These are phyloP conservation scores for Aspergillus aculeatus DNA, from an alignment of 2,329 filamentous ascomycete genomes.

Conservation along the genomic window DNA sequence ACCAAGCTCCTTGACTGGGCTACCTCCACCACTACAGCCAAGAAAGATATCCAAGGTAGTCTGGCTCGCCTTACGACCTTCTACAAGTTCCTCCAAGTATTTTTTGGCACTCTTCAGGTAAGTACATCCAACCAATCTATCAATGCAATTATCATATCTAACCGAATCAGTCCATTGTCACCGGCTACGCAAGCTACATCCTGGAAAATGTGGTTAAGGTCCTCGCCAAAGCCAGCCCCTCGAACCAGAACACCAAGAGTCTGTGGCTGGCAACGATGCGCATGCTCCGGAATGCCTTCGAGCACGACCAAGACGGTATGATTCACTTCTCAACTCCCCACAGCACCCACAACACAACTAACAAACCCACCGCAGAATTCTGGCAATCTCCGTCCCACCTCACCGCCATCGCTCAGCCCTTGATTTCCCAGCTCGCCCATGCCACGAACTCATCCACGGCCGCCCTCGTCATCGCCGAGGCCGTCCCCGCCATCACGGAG, in stretches of 20 bases:
- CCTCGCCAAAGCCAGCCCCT: conserved; percentile 47
- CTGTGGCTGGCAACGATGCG: conserved; percentile 70
- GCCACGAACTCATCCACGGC: conserved; percentile 40
- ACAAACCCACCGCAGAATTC: conserved; percentile 57
- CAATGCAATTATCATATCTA: not conserved
- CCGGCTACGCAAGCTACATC: conserved; percentile 83
- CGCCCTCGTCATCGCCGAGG: conserved; percentile 51
- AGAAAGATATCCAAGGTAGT: conserved; percentile 60
- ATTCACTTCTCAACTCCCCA: not conserved
- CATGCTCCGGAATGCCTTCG: conserved; percentile 73
- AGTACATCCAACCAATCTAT: conserved; percentile 4
- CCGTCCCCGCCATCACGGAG: conserved; percentile 75
- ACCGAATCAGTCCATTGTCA: conserved; percentile 71
- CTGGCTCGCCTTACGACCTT: conserved; percentile 69
- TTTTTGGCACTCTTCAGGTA: conserved; percentile 79
- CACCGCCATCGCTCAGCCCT: conserved; percentile 64
- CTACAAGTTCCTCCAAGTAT: conserved; percentile 74
- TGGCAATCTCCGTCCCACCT: conserved; percentile 94
- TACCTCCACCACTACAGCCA: conserved; percentile 54
- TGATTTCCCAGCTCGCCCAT: conserved; percentile 66
- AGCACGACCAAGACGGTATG: conserved; percentile 78
- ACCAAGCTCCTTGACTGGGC: conserved; percentile 82
- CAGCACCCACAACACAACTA: not conserved
- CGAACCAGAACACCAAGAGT: conserved; percentile 51
- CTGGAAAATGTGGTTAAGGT: conserved; percentile 70